Percentiles rank a stretch among this genome's conserved stretches.
These are phyloP conservation scores for Kodamaea leandrae DNA, from an alignment of 805 yeast genomes.

Conservation along the genomic window DNA sequence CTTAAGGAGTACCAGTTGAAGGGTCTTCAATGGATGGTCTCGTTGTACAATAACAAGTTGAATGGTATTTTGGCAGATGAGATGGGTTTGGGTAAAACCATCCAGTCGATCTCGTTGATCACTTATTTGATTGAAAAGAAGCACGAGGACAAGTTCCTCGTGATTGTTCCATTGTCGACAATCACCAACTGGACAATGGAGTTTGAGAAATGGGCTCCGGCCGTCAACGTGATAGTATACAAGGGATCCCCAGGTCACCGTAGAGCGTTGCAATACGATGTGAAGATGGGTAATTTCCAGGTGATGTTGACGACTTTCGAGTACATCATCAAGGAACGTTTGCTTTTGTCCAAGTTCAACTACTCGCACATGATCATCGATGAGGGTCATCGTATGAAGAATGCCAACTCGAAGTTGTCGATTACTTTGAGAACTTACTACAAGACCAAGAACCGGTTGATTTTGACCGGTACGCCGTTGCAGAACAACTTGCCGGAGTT, in stretches of 20 bases:
- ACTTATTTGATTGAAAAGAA: constrained; percentile 69
- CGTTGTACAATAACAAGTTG: constrained; percentile 56
- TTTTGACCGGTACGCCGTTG: constrained; percentile 84
- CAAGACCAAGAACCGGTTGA: constrained; percentile 71
- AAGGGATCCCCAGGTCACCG: constrained; percentile 77
- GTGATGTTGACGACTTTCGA: constrained; percentile 80
- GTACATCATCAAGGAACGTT: constrained; percentile 75
- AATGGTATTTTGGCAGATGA: constrained; percentile 67
- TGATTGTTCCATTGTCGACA: constrained; percentile 80
- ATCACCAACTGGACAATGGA: constrained; percentile 84
- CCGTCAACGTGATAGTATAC: constrained; percentile 65
- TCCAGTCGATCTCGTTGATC: constrained; percentile 74
- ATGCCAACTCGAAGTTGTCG: constrained; percentile 70
- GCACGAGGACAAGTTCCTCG: constrained; percentile 68
- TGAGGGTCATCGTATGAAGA: constrained; percentile 90
- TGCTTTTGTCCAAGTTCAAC: constrained; percentile 61
- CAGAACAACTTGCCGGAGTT: constrained; percentile 83
- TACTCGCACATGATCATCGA: constrained; percentile 89
- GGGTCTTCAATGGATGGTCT: constrained; percentile 68
- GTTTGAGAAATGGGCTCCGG: constrained; percentile 89
- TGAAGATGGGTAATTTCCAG: constrained; percentile 68
- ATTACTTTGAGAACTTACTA: constrained; percentile 68
- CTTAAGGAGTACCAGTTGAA: constrained; percentile 73
- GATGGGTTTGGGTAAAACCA: constrained; percentile 68
- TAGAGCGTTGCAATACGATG: constrained; percentile 60